Conservation (phyloP, 495 filamentous ascomycete genomes). For the Rusavskia elegans region DNA sequence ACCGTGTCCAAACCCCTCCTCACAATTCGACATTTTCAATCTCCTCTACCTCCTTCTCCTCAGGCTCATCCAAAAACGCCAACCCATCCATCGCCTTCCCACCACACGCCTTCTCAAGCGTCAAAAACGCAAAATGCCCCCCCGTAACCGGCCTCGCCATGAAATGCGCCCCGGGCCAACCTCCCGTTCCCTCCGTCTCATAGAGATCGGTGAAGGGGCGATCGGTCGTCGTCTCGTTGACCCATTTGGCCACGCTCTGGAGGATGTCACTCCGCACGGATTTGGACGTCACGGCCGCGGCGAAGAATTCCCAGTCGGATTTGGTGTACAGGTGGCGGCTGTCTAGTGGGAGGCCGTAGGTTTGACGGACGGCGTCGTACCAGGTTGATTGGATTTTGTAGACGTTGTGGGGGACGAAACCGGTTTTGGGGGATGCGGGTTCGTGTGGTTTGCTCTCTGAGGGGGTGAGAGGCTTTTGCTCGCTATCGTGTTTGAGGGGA, state of each 20-base stretch:
- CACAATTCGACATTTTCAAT: background rate
- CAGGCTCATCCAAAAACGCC: conserved; percentile 39
- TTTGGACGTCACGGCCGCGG: conserved; percentile 57
- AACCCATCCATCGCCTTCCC: conserved; percentile 51
- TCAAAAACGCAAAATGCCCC: conserved; percentile 74
- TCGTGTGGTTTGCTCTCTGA: conserved; percentile 1
- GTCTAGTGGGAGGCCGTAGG: conserved; percentile 75
- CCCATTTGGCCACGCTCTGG: conserved; percentile 62
- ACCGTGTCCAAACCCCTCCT: background rate
- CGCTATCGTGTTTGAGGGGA: conserved; percentile 1
- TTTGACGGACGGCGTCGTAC: conserved; percentile 71
- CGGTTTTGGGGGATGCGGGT: conserved; percentile 10
- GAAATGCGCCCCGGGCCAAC: conserved; percentile 54
- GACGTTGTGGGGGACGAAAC: conserved; percentile 53
- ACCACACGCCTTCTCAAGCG: conserved; percentile 58
- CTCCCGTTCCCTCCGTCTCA: conserved; percentile 55
- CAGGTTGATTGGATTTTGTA: conserved; percentile 74
- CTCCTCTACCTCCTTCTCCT: conserved; percentile 2
- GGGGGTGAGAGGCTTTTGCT: conserved; percentile 28
- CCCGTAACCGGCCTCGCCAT: conserved; percentile 75
- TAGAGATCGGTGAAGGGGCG: conserved; percentile 74
- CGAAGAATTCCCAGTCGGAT: conserved; percentile 86
- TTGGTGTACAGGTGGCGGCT: conserved; percentile 82
- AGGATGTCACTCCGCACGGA: conserved; percentile 56
- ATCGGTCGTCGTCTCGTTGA: conserved; percentile 71